A percentile compares a stretch with the other conserved stretches of the same genome.
phyloP scores from a whole-genome alignment of 176 grass and related monocot genomes.

The Thinopyrum elongatum region DNA sequence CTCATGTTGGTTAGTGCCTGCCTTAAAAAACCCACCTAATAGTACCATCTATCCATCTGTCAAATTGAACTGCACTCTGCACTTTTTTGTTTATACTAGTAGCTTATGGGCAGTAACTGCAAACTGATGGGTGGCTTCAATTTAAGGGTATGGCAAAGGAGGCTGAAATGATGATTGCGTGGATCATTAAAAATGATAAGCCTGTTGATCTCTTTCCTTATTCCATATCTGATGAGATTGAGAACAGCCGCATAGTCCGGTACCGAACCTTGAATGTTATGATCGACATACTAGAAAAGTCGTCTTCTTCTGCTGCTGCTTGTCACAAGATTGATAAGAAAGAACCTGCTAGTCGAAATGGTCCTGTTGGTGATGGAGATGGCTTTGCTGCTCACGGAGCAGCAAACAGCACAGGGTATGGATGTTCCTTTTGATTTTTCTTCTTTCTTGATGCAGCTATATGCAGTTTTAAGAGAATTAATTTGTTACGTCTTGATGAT shows the following conservation, averaged over 20 bases:
- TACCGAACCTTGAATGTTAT: neutral
- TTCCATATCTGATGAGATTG: neutral
- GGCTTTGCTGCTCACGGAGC: neutral
- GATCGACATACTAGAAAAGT: neutral
- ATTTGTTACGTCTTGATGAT: neutral
- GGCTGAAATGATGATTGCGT: neutral
- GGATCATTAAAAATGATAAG: neutral
- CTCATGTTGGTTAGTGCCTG: neutral
- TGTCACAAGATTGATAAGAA: neutral
- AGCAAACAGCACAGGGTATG: neutral
- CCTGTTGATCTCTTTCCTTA: neutral
- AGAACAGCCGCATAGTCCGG: neutral
- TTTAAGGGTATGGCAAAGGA: conserved; percentile 15
- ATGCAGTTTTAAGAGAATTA: neutral
- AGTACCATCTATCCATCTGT: neutral
- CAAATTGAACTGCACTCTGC: neutral
- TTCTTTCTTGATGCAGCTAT: neutral
- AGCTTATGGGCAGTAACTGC: neutral
- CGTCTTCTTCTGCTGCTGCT: neutral
- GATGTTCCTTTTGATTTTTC: neutral
- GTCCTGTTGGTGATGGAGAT: neutral
- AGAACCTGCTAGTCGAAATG: neutral
- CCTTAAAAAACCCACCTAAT: neutral
- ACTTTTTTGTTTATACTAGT: neutral
- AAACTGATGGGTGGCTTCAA: neutral